Base-by-base conservation (phyloP, 331 rosid species). In the Pyracantha coccinea region DNA sequence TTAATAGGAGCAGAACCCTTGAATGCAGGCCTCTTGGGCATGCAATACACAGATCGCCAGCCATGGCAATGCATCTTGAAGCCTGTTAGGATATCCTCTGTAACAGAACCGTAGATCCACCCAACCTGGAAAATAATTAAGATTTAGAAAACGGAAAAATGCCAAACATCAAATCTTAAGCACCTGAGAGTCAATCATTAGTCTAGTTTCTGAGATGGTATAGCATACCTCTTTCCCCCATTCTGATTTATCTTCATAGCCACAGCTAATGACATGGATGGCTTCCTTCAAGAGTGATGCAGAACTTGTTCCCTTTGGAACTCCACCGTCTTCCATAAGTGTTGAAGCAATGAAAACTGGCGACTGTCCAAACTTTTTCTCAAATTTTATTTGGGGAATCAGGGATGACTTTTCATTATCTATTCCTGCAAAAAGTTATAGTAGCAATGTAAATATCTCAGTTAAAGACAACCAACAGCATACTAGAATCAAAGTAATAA, bases 61-160 rank as follows among this genome's bases (percentile, higher is more conserved):
- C 98, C 98, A 82, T 93, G 98, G 71, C 95, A 93, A 35, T 93
- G 98, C 93, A 93, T 90, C 84, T 93, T 90, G 81, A 93, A 93
- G 10, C 97, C 92, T 10, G 98, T 93, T 73, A 93, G 69, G 64
- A 88, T 90, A 78, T 93, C 93, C 83, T 92, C 98, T 68, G 93
- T 90, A 57, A 86, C 85, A 3, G 98, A 92, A 66, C 98, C 96
- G 75, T 92, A 93, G 14, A 89, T 93, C 98, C 98, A 93, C 25
- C 98, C 98, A 20, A 93, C 93, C 98, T 93, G 77, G 53, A 71
- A 54, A 8, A 54, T 11, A 10, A 64, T 63, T 72, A 65, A 33
- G 52, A 33, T 14, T 80, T 33, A 61, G 17, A 8, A 20, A 23
- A 50, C 23, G 2, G 14, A 35, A 57, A 21, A 24, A 3, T 72